A percentile compares a stretch with the other conserved stretches of the same genome.
Conservation (phyloP, 306 rosid species). For the Hippophae rhamnoides region DNA sequence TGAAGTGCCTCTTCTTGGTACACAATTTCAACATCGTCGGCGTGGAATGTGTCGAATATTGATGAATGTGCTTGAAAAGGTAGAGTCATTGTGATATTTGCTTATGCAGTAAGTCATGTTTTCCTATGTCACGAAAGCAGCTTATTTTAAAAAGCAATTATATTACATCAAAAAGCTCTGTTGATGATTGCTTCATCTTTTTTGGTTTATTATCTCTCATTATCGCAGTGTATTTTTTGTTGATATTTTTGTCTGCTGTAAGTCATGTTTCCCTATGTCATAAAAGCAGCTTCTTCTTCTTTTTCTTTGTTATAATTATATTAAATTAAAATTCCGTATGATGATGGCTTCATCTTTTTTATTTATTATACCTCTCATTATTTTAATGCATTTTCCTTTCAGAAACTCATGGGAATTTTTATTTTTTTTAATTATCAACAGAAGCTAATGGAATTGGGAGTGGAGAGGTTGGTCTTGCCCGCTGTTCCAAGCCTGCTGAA, state of each 20-base stretch:
- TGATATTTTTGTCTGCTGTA: too few species aligned
- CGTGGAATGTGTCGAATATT: conserved; percentile 80
- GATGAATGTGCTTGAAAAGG: conserved; percentile 84
- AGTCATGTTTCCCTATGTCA: too few species aligned
- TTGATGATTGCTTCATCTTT: too few species aligned
- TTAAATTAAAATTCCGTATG: too few species aligned
- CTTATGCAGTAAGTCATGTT: not conserved
- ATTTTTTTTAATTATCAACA: conserved; percentile 22
- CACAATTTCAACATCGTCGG: conserved; percentile 66
- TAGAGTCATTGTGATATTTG: conserved; percentile 11
- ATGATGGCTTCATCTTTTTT: too few species aligned
- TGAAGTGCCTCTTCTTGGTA: conserved; percentile 78
- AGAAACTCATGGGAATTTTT: not conserved
- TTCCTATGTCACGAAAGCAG: not conserved
- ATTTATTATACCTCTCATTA: not conserved
- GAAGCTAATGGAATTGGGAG: conserved; percentile 69
- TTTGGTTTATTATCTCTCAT: too few species aligned
- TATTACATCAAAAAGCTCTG: too few species aligned
- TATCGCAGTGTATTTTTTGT: too few species aligned
- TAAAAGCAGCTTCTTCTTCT: too few species aligned
- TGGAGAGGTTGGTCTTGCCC: conserved; percentile 76
- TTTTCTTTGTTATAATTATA: too few species aligned
- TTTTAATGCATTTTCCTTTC: not conserved
- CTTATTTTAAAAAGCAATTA: too few species aligned
- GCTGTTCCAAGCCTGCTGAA: conserved; percentile 61